Percentiles rank a stretch among this genome's conserved stretches.
phyloP scores from a whole-genome alignment of 1,139 yeast genomes.

The Meyerozyma elateridarum region DNA sequence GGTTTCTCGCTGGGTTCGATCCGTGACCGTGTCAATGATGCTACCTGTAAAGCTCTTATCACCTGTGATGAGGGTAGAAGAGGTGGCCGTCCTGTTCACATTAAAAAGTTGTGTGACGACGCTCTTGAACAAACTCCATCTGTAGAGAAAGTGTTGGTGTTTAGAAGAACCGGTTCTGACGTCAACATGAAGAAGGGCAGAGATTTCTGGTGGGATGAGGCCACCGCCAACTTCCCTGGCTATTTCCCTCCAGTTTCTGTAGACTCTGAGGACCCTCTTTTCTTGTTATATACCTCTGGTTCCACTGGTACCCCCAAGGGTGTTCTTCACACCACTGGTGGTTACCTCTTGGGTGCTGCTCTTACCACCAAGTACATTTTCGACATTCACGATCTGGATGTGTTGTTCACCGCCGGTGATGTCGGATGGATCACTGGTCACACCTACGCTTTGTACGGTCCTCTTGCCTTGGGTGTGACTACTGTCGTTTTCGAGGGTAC shows the following conservation, averaged over 20 bases:
- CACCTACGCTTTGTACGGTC: slow-evolving; percentile 93
- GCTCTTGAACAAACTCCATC: slow-evolving; percentile 75
- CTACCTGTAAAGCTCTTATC: slow-evolving; percentile 81
- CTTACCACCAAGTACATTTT: slow-evolving; percentile 90
- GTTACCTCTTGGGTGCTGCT: slow-evolving; percentile 91
- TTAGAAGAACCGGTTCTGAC: slow-evolving; percentile 74
- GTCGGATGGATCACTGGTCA: slow-evolving; percentile 99
- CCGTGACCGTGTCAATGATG: slow-evolving; percentile 86
- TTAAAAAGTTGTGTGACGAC: slow-evolving; percentile 92
- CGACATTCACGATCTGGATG: slow-evolving; percentile 85
- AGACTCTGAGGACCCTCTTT: slow-evolving; percentile 87
- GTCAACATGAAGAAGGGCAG: slow-evolving; percentile 75
- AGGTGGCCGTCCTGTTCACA: slow-evolving; percentile 89
- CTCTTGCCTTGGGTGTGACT: slow-evolving; percentile 82
- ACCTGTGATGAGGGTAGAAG: slow-evolving; percentile 96
- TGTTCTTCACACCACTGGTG: slow-evolving; percentile 92
- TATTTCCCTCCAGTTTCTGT: slow-evolving; percentile 87
- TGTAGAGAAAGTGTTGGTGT: slow-evolving; percentile 80
- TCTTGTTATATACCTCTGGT: slow-evolving; percentile 91
- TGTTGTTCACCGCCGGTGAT: slow-evolving; percentile 95
- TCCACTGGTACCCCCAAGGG: slow-evolving; percentile 99
- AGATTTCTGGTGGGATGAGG: slow-evolving; percentile 94
- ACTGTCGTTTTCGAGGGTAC: slow-evolving; percentile 95
- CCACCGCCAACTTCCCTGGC: slow-evolving; percentile 72
- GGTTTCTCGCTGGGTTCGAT: slow-evolving; percentile 95